Evolutionary conservation across 345 rosid genomes (phyloP), one percentile per base, ranked within the genome.

Genomic region (Balakata baccata): DNA sequence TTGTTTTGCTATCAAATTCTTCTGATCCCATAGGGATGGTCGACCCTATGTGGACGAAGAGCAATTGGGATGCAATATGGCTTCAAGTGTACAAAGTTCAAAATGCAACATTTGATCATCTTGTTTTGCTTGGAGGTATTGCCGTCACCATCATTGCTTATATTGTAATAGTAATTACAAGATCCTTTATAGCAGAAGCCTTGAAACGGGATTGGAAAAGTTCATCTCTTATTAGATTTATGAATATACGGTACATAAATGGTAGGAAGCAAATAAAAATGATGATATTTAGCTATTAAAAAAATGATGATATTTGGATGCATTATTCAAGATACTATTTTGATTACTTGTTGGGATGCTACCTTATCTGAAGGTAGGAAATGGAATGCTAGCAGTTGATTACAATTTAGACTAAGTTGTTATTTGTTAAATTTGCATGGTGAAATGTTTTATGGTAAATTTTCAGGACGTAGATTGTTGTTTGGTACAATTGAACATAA

Each of bases 11-110:
- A 2, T 76, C 81, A 13, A 89, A 90, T 82, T 74, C 89, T 6
- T 86, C 96, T 0, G 97, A 92, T 68, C 80, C 86, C 17, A 81
- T 91, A 92, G 96, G 86, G 62, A 80, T 79, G 83, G 81, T 87
- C 64, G 99, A 95, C 82, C 98, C 98, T 12, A 84, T 95, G 11
- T 95, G 98, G 99, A 88, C 99, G 0, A 96, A 95, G 84, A 95
- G 99, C 87, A 89, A 95, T 74, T 92, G 99, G 97, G 75, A 88
- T 77, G 81, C 83, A 11, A 88, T 89, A 3, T 84, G 86, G 8
- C 86, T 93, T 16, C 86, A 86, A 25, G 93, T 85, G 34, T 95
- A 88, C 81, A 78, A 80, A 0, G 83, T 91, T 57, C 99, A 93
- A 74, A 84, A 84, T 81, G 78, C 88, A 34, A 62, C 80, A 63